phyloP scores from a whole-genome alignment of 441 rosid species.

The Daphne laureola region DNA sequence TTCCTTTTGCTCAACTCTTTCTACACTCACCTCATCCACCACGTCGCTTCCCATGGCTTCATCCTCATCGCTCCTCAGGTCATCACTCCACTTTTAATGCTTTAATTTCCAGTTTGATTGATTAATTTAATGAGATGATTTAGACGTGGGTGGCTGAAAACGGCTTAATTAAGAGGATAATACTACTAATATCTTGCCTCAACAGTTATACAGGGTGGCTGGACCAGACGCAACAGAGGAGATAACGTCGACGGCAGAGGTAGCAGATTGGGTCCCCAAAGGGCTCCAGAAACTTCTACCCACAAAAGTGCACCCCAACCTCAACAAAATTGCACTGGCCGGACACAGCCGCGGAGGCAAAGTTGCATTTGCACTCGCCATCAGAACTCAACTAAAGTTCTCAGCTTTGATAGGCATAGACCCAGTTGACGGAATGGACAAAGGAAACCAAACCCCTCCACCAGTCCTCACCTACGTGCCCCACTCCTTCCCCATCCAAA shows the following conservation, averaged over 20 bases:
- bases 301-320: constrained; percentile 38
- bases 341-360: constrained; percentile 97
- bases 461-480: constrained; percentile 64
- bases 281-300: constrained; percentile 51
- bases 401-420: constrained; percentile 73
- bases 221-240: constrained; percentile 62
- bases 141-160: no score
- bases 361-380: constrained; percentile 62
- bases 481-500: constrained; percentile 55
- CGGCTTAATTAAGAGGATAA: no score
- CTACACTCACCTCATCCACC: constrained; percentile 78
- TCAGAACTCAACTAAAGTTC: constrained; percentile 35
- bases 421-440: constrained; percentile 79
- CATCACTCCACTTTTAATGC: neutral
- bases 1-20: constrained; percentile 62
- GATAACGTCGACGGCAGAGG: constrained; percentile 45
- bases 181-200: no score
- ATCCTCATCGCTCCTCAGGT: constrained; percentile 82
- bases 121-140: no score
- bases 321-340: constrained; percentile 57
- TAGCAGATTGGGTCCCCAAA: constrained; percentile 49
- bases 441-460: constrained; percentile 71
- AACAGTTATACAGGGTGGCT: constrained; percentile 54
- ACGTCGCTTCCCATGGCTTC: constrained; percentile 89
- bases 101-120: no score